These are phyloP conservation scores for Fusarium sp. DNA, from an alignment of 2,329 filamentous ascomycete species.

Conservation along the genomic window DNA sequence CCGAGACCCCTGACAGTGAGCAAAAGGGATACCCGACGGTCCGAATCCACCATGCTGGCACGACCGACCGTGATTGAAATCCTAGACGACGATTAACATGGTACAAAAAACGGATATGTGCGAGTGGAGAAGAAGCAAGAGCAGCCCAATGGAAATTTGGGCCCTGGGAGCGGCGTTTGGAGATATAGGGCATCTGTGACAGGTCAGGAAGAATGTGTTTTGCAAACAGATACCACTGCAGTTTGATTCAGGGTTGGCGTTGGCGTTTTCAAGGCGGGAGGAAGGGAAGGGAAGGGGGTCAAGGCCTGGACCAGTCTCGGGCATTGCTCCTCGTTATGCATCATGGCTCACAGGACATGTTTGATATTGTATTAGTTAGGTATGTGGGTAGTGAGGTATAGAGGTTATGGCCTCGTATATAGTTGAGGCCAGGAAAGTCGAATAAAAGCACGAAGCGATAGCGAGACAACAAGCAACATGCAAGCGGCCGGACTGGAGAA, in stretches of 20 bases:
- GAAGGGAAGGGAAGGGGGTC: background rate
- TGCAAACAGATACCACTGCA: conserved; percentile 34
- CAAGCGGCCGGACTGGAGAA: background rate
- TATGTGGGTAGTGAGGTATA: background rate
- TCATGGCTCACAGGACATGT: conserved; percentile 6
- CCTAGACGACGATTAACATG: conserved; percentile 39
- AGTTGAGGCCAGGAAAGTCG: background rate
- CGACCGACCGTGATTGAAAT: conserved; percentile 44
- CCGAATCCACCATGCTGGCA: conserved; percentile 15
- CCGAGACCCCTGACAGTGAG: conserved; percentile 2
- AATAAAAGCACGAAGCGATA: background rate
- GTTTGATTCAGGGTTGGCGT: conserved; percentile 7
- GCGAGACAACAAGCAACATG: background rate
- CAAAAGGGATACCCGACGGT: conserved; percentile 6
- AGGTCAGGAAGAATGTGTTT: conserved; percentile 25
- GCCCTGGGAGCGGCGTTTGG: conserved; percentile 22
- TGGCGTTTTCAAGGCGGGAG: conserved; percentile 21
- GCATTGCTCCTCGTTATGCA: background rate
- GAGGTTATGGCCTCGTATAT: background rate
- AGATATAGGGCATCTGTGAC: conserved; percentile 12
- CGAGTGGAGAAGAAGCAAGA: background rate
- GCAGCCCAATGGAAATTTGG: background rate
- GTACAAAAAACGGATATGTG: background rate
- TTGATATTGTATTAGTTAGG: background rate
- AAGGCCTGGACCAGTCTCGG: background rate